These are phyloP conservation scores for Helotiales sp. DNA, from an alignment of 2,329 filamentous ascomycete genomes.

Conservation along the genomic window DNA sequence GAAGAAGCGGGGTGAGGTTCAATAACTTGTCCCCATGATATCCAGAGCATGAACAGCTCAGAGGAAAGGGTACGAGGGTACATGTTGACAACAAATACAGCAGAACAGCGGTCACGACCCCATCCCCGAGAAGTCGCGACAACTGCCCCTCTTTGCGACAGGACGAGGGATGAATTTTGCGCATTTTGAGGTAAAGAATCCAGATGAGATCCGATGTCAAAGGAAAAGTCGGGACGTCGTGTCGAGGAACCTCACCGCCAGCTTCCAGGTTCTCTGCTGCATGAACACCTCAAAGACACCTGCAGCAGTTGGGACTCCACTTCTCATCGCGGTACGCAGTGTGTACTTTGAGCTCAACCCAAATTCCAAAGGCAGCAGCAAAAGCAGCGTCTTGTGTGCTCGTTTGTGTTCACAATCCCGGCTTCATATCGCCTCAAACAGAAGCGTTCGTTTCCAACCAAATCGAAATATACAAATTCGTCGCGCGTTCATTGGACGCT, in stretches of 20 bases:
- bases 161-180: not conserved
- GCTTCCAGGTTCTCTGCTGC: too few species aligned
- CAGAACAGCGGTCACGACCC: constrained; percentile 28
- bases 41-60: not conserved
- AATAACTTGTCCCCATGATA: not conserved
- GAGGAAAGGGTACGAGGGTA: not conserved
- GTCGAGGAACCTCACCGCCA: not conserved
- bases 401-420: too few species aligned
- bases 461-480: too few species aligned
- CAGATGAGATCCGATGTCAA: constrained; percentile 16
- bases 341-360: too few species aligned
- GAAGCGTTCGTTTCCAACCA: too few species aligned
- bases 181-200: not conserved
- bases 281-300: too few species aligned
- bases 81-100: constrained; percentile 13
- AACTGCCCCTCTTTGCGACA: not conserved
- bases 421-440: too few species aligned
- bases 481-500: constrained; percentile 22
- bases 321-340: too few species aligned
- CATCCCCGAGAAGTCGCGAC: constrained; percentile 1
- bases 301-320: too few species aligned
- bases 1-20: constrained; percentile 5
- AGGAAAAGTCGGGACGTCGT: not conserved
- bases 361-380: too few species aligned
- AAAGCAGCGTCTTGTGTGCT: too few species aligned